Conservation (phyloP, 495 filamentous ascomycete species). For the Penicillium maclennaniae region DNA sequence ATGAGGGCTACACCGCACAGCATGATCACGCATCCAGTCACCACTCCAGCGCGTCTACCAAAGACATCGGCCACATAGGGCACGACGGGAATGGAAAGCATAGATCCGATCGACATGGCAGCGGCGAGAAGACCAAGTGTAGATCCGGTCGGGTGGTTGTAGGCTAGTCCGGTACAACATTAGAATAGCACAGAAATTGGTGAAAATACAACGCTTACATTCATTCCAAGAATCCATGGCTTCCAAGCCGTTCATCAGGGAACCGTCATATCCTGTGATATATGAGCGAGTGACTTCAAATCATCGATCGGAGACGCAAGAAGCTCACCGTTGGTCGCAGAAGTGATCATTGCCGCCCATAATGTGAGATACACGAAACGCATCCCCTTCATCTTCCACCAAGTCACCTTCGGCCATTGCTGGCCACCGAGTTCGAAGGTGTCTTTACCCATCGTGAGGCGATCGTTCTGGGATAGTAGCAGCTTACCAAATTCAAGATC, state of each 20-base stretch:
- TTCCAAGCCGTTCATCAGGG: constrained; percentile 43
- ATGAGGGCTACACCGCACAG: constrained; percentile 67
- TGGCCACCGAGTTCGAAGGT: constrained; percentile 40
- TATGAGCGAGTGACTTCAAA: background rate
- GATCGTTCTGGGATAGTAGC: no score
- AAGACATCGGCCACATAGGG: constrained; percentile 59
- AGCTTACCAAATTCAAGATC: no score
- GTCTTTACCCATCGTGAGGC: constrained; percentile 31
- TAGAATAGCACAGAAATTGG: background rate
- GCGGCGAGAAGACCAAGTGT: constrained; percentile 61
- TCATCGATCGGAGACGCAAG: background rate
- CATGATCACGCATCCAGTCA: constrained; percentile 62
- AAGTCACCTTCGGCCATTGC: constrained; percentile 37
- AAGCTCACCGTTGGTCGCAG: constrained; percentile 20
- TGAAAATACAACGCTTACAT: constrained; percentile 2
- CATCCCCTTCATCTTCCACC: constrained; percentile 40
- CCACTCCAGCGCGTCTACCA: constrained; percentile 58
- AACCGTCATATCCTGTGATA: constrained; percentile 60
- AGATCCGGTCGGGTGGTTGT: constrained; percentile 46
- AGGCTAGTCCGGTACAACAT: constrained; percentile 13
- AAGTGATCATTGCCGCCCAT: constrained; percentile 35
- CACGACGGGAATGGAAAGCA: constrained; percentile 61
- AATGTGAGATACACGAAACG: constrained; percentile 34
- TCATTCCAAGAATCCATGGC: constrained; percentile 33
- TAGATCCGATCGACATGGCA: constrained; percentile 65